These are phyloP conservation scores for Lodderomyces pseudojiufengensis DNA, from an alignment of 1,139 yeast species.

Conservation along the genomic window DNA sequence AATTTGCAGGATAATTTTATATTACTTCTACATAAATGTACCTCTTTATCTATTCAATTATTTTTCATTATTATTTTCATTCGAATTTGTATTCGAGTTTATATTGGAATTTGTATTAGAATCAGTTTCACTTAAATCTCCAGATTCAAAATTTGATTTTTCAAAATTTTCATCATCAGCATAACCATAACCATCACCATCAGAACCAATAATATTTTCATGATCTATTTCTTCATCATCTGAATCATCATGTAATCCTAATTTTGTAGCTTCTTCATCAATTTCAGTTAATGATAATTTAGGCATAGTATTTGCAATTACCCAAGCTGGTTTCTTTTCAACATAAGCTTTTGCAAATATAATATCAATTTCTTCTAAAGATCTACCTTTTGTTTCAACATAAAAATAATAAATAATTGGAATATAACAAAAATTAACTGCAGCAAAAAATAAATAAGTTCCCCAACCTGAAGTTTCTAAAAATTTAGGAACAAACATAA, in stretches of 20 bases:
- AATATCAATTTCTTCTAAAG: slow-evolving; percentile 46
- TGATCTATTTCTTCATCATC: slow-evolving; percentile 33
- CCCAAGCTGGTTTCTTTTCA: slow-evolving; percentile 45
- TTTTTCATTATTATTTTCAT: too few species aligned
- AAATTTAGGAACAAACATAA: slow-evolving; percentile 46
- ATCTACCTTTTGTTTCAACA: slow-evolving; percentile 49
- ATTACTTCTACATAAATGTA: too few species aligned
- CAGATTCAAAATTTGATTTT: not conserved
- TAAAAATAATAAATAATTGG: slow-evolving; percentile 45
- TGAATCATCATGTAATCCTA: slow-evolving; percentile 39
- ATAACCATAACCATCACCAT: slow-evolving; percentile 5
- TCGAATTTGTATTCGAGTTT: too few species aligned
- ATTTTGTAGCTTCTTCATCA: slow-evolving; percentile 43
- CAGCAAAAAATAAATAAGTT: slow-evolving; percentile 42
- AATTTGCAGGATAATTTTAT: too few species aligned
- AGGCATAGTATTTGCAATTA: slow-evolving; percentile 51
- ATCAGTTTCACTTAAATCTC: too few species aligned
- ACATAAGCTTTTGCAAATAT: slow-evolving; percentile 42
- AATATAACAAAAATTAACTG: slow-evolving; percentile 34
- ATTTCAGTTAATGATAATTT: slow-evolving; percentile 41
- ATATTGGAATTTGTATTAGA: too few species aligned
- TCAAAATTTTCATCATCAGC: slow-evolving; percentile 6
- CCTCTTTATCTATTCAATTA: too few species aligned
- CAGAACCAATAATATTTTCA: slow-evolving; percentile 20
- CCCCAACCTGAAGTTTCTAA: slow-evolving; percentile 38